Conservation (phyloP, 495 filamentous ascomycete species). For the Hyphodiscus hymeniophilus region DNA sequence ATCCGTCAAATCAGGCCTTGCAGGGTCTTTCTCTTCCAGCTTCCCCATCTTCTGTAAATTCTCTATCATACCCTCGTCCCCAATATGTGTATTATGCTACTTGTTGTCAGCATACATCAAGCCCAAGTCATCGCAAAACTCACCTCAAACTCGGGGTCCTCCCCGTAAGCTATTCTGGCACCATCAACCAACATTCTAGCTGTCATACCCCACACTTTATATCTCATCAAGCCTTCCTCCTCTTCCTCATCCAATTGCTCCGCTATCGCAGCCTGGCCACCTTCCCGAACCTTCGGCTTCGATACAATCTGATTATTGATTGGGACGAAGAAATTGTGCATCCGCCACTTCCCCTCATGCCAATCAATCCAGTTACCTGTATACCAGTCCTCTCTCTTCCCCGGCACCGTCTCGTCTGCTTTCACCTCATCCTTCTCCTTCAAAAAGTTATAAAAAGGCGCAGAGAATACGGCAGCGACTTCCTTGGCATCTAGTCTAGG, state of each 20-base stretch:
- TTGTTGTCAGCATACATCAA: background rate
- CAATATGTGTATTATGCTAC: conserved; percentile 63
- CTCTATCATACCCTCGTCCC: conserved; percentile 70
- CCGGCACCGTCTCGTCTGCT: conserved; percentile 30
- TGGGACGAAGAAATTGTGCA: conserved; percentile 88
- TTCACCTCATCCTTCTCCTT: conserved; percentile 35
- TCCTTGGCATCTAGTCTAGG: conserved; percentile 75
- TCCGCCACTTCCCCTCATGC: conserved; percentile 55
- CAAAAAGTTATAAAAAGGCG: conserved; percentile 70
- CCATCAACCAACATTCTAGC: conserved; percentile 81
- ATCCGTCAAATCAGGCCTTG: conserved; percentile 18
- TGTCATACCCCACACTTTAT: conserved; percentile 89
- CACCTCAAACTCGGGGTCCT: conserved; percentile 72
- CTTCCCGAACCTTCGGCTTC: conserved; percentile 34
- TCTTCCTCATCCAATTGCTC: conserved; percentile 35
- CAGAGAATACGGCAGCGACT: conserved; percentile 86
- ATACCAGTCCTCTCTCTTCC: conserved; percentile 56
- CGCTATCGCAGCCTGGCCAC: conserved; percentile 23
- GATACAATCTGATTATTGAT: conserved; percentile 52
- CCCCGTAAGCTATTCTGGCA: conserved; percentile 70
- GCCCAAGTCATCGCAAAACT: background rate
- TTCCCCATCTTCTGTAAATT: conserved; percentile 51
- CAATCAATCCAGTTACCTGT: conserved; percentile 57
- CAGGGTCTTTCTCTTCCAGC: conserved; percentile 45
- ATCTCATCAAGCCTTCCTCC: conserved; percentile 41